phyloP scores from a whole-genome alignment of 2,329 filamentous ascomycete species.

The Teratosphaeria gauchensis region DNA sequence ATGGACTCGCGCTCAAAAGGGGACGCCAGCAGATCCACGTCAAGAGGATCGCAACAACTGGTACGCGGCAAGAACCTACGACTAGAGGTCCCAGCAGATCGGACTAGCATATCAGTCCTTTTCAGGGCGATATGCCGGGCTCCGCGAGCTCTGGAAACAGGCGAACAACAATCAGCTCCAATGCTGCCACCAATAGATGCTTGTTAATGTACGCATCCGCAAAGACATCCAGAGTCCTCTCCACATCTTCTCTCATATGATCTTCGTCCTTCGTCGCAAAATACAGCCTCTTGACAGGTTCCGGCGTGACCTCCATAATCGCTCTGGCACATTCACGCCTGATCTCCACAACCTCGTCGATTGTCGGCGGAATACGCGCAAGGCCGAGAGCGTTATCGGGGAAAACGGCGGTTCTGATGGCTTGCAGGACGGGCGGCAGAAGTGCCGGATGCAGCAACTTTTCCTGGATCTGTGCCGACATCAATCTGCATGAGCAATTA shows the following conservation, averaged over 20 bases:
- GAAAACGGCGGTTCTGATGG: constrained; percentile 69
- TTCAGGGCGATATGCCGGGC: constrained; percentile 26
- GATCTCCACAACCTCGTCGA: constrained; percentile 51
- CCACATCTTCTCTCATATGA: constrained; percentile 36
- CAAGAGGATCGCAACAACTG: too few species aligned
- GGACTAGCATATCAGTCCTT: not conserved
- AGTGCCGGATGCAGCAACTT: constrained; percentile 34
- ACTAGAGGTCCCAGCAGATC: not conserved
- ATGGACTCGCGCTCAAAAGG: too few species aligned
- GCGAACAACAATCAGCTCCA: constrained; percentile 73
- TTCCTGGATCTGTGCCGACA: constrained; percentile 36
- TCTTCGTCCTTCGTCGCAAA: constrained; percentile 28
- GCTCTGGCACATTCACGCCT: constrained; percentile 58
- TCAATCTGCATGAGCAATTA: constrained; percentile 28
- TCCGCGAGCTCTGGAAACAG: constrained; percentile 78
- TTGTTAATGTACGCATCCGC: constrained; percentile 84
- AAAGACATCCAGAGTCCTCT: constrained; percentile 56
- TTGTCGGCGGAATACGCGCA: constrained; percentile 51
- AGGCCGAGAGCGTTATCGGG: constrained; percentile 71
- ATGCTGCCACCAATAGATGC: constrained; percentile 71
- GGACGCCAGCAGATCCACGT: too few species aligned
- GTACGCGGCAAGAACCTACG: not conserved
- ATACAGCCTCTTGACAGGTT: constrained; percentile 34
- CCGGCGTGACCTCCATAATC: constrained; percentile 39
- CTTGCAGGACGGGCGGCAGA: constrained; percentile 47